Percentiles rank a stretch among this genome's conserved stretches.
Evolutionary conservation across 2,329 filamentous ascomycete species (phyloP).

Genomic region (Lachnellula suecica): DNA sequence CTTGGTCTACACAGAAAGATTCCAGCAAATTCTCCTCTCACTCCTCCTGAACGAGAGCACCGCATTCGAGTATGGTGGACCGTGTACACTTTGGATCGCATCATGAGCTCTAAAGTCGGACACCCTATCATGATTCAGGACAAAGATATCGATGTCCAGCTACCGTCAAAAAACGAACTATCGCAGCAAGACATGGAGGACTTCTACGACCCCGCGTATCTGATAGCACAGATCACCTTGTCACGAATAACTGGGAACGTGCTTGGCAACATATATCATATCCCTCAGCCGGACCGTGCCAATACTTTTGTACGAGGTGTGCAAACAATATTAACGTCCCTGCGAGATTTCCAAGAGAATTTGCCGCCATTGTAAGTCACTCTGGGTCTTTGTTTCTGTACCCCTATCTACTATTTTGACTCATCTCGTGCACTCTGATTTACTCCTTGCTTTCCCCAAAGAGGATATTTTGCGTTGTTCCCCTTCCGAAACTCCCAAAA

Average conservation of each 20-base stretch:
- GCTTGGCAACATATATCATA: conserved; percentile 12
- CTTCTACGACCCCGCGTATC: conserved; percentile 36
- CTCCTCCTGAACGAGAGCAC: conserved; percentile 37
- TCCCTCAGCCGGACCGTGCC: conserved; percentile 2
- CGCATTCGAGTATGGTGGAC: conserved; percentile 44
- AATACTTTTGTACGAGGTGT: conserved; percentile 36
- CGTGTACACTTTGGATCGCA: conserved; percentile 43
- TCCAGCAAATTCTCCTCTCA: conserved; percentile 36
- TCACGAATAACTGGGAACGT: conserved; percentile 37
- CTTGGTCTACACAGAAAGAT: conserved; percentile 44
- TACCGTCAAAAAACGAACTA: conserved; percentile 35
- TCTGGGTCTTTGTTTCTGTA: no score
- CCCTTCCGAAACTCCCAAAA: no score
- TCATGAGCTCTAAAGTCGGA: conserved; percentile 49
- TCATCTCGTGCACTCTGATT: no score
- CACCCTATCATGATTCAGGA: conserved; percentile 48
- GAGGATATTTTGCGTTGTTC: no score
- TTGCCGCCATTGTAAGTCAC: no score
- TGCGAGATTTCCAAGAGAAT: conserved; percentile 39
- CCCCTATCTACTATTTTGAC: no score
- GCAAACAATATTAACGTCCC: conserved; percentile 38
- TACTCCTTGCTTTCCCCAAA: no score
- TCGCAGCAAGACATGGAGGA: conserved; percentile 35
- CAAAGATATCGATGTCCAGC: conserved; percentile 43
- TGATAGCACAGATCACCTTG: conserved; percentile 37